Base-by-base conservation (phyloP, 352 stramenopile genomes). In the Pilasporangium apinafurcum region DNA sequence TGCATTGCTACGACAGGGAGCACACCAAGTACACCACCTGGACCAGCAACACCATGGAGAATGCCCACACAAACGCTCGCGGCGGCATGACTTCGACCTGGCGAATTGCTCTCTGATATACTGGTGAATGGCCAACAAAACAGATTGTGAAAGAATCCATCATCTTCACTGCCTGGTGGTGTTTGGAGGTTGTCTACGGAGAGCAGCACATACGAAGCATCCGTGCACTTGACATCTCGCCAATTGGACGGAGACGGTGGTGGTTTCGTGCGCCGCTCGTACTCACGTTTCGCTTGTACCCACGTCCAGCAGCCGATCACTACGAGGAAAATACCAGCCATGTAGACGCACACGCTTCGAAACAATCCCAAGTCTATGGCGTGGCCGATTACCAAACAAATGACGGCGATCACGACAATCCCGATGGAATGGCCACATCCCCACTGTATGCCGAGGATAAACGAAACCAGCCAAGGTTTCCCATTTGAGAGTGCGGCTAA, bases 391-490 rank as follows among this genome's bases (percentile, higher is more conserved):
- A 60, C 73, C 56, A 74, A 83, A 46, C 59, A 83, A 28, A 59
- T 62, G 20, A 56, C 48, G 17, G 59, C 89, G 41, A 86, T 55
- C 14, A 63, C 20, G 12, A 96, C 31, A 40, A 97, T 81, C n/a
- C 90, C 90, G 0, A 89, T 55, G 12, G 74, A 83, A 50, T 97
- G 88, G 18, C 90, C 88, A 20, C 83, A 62, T 8, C 90, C 90
- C 90, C 86, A 97, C 50, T 89, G 78, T 16, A 82, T 53, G 16
- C 87, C 87, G 0, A 96, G 72, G 1, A 52, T 56, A 56, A 96
- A 92, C 17, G 84, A 70, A 12, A 59, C 39, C 14, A 53, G 56
- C 44, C 65, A 86, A 14, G 74, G 83, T 42, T 68, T 68, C 1
- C 72, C 78, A 26, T 68, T 88, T 13, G 71, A 85, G 7, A 96